Evolutionary conservation across 1,284 basidiomycete genomes (phyloP), one percentile per base, ranked within the genome.

Genomic region (Apiotrichum mycotoxinovorans): DNA sequence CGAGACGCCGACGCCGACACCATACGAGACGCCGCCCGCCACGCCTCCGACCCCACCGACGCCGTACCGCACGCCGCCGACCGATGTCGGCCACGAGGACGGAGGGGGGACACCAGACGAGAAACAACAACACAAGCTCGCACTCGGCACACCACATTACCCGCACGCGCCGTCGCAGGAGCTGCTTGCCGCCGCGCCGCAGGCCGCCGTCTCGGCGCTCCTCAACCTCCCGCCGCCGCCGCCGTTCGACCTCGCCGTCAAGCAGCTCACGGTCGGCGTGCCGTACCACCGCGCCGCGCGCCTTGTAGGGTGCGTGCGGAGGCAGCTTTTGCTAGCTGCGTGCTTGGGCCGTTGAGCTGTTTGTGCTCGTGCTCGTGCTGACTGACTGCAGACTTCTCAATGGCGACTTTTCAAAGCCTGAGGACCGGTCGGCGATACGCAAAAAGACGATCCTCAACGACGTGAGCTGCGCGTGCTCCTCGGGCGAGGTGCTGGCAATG

Each of bases 401-500:
- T 4, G 60, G 56, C 51, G 56, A 58, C 50, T 37, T 53, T 18
- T 43, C 27, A 22, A 55, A 56, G 30, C 52, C 43, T 5, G 30
- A 41, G 1, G 34, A 43, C 14, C 55, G 66, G 20, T 53, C 52
- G 26, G 49, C 50, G 30, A 50, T 47, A 23, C 57, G 61, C 50
- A 69, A 66, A 52, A 66, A 65, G 46, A 68, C 67, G 51, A 78
- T 79, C 47, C 61, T 79, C 35, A 63, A 73, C 20, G 63, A 72
- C 37, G 75, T 78, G 3, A 66, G 64, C 18, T 73, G 71, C 27
- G 64, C 66, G 30, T 79, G 78, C 54, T 52, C 65, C 0, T 66
- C 65, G 33, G 76, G 76, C 18, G 73, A 79, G 54, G 72, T 78
- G 35, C 60, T 78, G 9, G 77, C 75, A 18, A 77, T 79, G 75